Percentiles rank a stretch among this genome's conserved stretches.
Evolutionary conservation across 768 basidiomycete species (phyloP).

Genomic region (Dentipellis sp.): DNA sequence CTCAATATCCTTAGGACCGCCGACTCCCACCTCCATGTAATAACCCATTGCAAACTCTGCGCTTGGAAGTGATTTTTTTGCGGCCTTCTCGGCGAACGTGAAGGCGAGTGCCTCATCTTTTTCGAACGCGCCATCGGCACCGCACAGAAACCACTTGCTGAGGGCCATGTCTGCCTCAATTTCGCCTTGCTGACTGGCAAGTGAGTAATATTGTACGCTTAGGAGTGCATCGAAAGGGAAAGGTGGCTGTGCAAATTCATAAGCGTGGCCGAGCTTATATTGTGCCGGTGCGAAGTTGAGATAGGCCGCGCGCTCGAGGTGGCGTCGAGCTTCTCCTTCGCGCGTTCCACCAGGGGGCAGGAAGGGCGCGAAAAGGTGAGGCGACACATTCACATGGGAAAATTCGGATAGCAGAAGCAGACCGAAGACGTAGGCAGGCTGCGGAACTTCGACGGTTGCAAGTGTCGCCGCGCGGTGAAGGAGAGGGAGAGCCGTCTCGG

Average conservation of each 20-base stretch:
- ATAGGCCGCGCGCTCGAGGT: constrained; percentile 80
- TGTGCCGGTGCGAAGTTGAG: constrained; percentile 80
- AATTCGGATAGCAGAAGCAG: constrained; percentile 83
- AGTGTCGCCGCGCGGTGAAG: constrained; percentile 72
- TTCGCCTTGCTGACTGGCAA: constrained; percentile 80
- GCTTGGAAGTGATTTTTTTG: constrained; percentile 59
- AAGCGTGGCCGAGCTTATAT: constrained; percentile 88
- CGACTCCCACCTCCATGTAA: constrained; percentile 89
- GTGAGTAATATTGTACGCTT: constrained; percentile 82
- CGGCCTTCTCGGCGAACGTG: constrained; percentile 86
- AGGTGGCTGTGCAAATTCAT: constrained; percentile 82
- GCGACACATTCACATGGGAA: constrained; percentile 47
- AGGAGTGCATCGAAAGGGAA: constrained; percentile 84
- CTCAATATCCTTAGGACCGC: constrained; percentile 52
- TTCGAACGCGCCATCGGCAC: constrained; percentile 65
- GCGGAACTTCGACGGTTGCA: constrained; percentile 67
- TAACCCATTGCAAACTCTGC: constrained; percentile 97
- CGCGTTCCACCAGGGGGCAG: constrained; percentile 41
- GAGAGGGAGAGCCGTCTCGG: constrained; percentile 53
- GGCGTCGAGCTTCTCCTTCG: constrained; percentile 56
- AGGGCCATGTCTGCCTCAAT: constrained; percentile 95
- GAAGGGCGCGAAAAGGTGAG: constrained; percentile 41
- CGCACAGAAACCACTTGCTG: constrained; percentile 95
- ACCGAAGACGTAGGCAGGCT: constrained; percentile 85
- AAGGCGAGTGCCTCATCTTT: constrained; percentile 82